phyloP scores from a whole-genome alignment of 805 yeast genomes.

The Kazachstania taianensis region DNA sequence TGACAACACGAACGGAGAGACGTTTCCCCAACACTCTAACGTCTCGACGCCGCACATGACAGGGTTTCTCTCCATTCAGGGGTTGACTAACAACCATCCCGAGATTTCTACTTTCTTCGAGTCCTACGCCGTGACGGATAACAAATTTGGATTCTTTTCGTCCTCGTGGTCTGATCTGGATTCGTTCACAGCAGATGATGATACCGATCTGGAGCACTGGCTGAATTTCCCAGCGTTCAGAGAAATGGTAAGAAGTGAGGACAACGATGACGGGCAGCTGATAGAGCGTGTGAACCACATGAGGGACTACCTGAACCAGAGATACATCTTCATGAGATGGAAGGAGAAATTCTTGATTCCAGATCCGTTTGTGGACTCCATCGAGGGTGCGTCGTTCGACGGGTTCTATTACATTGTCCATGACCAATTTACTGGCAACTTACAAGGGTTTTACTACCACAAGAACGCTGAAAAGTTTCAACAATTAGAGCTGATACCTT shows the following conservation, averaged over 20 bases:
- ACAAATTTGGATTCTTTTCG: conserved; percentile 21
- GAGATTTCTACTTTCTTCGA: conserved; percentile 68
- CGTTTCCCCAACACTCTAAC: neutral
- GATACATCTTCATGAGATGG: conserved; percentile 83
- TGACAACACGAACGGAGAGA: neutral
- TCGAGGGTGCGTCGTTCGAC: conserved; percentile 74
- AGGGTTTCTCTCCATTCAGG: conserved; percentile 60
- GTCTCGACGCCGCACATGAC: conserved; percentile 33
- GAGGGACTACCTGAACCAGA: conserved; percentile 29
- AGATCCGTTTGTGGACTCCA: conserved; percentile 42
- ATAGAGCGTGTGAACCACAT: conserved; percentile 6
- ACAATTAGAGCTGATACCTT: conserved; percentile 48
- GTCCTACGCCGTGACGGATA: conserved; percentile 27
- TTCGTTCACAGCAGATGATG: conserved; percentile 53
- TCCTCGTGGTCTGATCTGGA: conserved; percentile 16
- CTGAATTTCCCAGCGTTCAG: conserved; percentile 43
- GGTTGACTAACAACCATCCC: conserved; percentile 57
- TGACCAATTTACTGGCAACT: conserved; percentile 63
- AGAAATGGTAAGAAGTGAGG: conserved; percentile 1
- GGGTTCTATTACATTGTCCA: conserved; percentile 87
- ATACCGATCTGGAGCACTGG: conserved; percentile 59
- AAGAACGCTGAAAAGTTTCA: conserved; percentile 66
- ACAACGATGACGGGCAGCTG: conserved; percentile 8
- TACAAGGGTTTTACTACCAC: conserved; percentile 77
- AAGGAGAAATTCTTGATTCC: conserved; percentile 82